Evolutionary conservation across 2,329 filamentous ascomycete genomes (phyloP), one percentile per base, ranked within the genome.

Genomic region (Stagonosporopsis cucurbitacearum): DNA sequence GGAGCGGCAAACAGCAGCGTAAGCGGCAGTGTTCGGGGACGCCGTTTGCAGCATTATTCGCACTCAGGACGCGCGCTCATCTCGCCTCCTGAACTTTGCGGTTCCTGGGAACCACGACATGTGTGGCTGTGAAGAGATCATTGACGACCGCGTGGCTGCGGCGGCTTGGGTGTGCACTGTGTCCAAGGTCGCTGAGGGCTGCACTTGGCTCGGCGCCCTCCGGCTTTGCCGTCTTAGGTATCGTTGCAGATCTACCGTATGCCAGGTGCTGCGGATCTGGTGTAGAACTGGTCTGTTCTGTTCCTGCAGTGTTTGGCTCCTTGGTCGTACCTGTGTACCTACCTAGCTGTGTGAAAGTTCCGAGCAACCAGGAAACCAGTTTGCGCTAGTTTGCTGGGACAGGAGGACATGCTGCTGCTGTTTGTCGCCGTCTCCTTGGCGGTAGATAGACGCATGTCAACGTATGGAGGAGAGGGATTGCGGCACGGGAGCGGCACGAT

Each of bases 181-280:
- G 44, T 30, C 32, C 22, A 32, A n/a, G 8, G 11, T 37, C 43
- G 30, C 39, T 49, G 40, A 49, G 36, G 39, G 37, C 17, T 22
- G 19, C 13, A 11, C 40, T 40, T 45, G 45, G 35, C 26, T 17
- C 50, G 54, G 43, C 58, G 54, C 54, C 48, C 47, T 58, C 58
- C 58, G 48, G 58, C 59, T 52, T 26, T 43, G 53, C 47, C 32
- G 37, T 46, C 17, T 45, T 19, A 40, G 39, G 22, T 54, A 64
- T 65, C 60, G 55, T 45, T 40, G 50, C 47, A 57, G 58, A 64
- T 62, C 57, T 51, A n/a, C n/a, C n/a, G n/a, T n/a, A 50, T 62
- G 59, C 59, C 60, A 65, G 63, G 63, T 64, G 64, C 63, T 17
- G 41, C 15, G 52, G 36, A 53, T 52, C 47, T 47, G 23, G 41